Evolutionary conservation across 192 early-diverging fungal genomes (phyloP).

Genomic region (Lobulomyces angularis): DNA sequence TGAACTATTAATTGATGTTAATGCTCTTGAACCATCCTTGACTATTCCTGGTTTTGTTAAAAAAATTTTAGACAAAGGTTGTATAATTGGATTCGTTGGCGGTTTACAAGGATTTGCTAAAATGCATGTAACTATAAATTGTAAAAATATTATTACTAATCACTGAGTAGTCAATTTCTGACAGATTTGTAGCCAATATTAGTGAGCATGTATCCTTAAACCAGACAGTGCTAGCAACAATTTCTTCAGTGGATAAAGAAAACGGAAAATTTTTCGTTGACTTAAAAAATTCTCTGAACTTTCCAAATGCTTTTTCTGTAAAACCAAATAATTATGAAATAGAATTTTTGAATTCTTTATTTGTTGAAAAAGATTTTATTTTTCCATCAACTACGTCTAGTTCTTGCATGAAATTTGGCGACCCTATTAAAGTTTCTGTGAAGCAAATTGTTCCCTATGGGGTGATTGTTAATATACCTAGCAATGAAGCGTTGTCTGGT

Average conservation of each 20-base stretch:
- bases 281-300: conserved; percentile 52
- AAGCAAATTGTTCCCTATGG: conserved; percentile 45
- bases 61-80: conserved; percentile 52
- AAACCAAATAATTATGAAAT: conserved; percentile 8
- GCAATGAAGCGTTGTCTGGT: conserved; percentile 36
- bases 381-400: conserved; percentile 4
- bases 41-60: conserved; percentile 60
- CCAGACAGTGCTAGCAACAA: conserved; percentile 58
- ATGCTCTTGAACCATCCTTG: too few species aligned
- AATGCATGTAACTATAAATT: conserved; percentile 19
- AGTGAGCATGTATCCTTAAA: conserved; percentile 36
- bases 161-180: conserved; percentile 39
- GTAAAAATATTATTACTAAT: too few species aligned
- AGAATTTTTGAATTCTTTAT: conserved; percentile 13
- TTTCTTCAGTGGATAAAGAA: conserved; percentile 40
- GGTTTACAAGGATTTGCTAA: conserved; percentile 45
- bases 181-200: conserved; percentile 45
- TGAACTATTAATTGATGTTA: too few species aligned
- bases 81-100: conserved; percentile 56
- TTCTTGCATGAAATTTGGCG: conserved; percentile 14
- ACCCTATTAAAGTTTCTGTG: conserved; percentile 30
- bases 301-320: conserved; percentile 4
- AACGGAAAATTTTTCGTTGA: conserved; percentile 38
- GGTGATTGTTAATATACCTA: conserved; percentile 29
- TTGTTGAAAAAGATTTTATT: conserved; percentile 11